Base-by-base conservation (phyloP, 768 basidiomycete genomes). In the Auriscalpium microsporum region DNA sequence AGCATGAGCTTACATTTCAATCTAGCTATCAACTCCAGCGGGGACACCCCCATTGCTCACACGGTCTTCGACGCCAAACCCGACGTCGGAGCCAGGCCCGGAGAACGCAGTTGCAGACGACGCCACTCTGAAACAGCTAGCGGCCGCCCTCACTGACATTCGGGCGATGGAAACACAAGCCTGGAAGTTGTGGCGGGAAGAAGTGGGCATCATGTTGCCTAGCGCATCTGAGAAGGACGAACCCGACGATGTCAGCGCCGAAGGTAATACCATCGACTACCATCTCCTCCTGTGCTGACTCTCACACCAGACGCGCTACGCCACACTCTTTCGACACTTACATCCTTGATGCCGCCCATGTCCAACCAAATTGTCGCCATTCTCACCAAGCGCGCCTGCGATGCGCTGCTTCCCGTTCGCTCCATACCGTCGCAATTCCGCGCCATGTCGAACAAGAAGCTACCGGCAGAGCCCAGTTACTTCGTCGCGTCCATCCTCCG, bases 401-500 rank as follows among this genome's bases (percentile, higher is more conserved):
- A 96, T 60, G 82, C 85, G 8, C 78, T 98, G 45, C 79, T 86
- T 34, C 83, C 87, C 13, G 89, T 97, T 56, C 80, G 90, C 48
- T 87, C 89, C 0, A 89, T 97, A 64, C 91, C 92, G 1, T 86
- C 88, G 0, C 94, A 97, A 63, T 90, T 94, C 63, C 80, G 94
- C 52, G 90, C 90, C 14, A 85, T 86, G 84, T 80, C 87, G 51
- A 82, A 79, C 68, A 84, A 85, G 66, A 80, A 81, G 4, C 71
- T 75, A 58, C 84, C 90, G 1, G 79, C 76, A 13, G 89, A 89
- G 64, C 83, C 92, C 21, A 96, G 93, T 64, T 86, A 90, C 67
- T 98, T 95, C 64, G 82, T 97, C 3, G 72, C 81, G 1, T 77
- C 81, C 36, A 85, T 98, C 55, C 74, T 98, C 36, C 85, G 84